Base-by-base conservation (phyloP, 805 yeast genomes). In the Cyberlindnera suaveolens region DNA sequence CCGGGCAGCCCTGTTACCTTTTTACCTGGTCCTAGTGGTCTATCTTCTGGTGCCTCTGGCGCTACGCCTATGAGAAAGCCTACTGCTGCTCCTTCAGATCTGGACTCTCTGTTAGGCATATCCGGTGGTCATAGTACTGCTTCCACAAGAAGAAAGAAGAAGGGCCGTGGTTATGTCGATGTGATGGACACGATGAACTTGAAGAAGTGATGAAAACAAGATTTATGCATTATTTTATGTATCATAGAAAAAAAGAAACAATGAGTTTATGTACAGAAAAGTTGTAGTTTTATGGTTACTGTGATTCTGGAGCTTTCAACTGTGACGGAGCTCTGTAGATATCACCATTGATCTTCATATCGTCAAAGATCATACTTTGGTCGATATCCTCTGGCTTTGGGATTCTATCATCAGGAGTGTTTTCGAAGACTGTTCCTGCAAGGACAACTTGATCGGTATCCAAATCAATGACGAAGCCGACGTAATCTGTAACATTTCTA, bases 371-470 rank as follows among this genome's bases (percentile, higher is more conserved):
- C 47, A 44, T 46, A 6, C 49, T 40, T 41, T 57, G 60, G 34
- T 55, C 57, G 39, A 60, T 49, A 35, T 57, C 61, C 43, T 58
- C 63, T 16, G 62, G 61, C 41, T 49, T 57, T 42, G 62, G 61
- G 34, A 68, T 54, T 49, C 61, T 63, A 44, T 70, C 75, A 17
- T 52, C 56, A 13, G 74, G 71, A 47, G 65, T 60, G 48, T 75
- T 70, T 60, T 85, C 86, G 62, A 87, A 82, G 36, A 80, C 70
- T 34, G 85, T 71, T 35, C 87, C 87, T 46, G 85, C 77, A 52
- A 86, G 61, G 23, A 74, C 67, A 45, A 79, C 67, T 44, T 76
- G 69, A 54, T 82, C 67, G 43, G 80, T 64, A 43, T 74, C 70
- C 23, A 86, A 77, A 57, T 83, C 81, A 51, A 85, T 70, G 44